Evolutionary conservation across 2,329 filamentous ascomycete genomes (phyloP).

Genomic region (Fusarium floridanum): DNA sequence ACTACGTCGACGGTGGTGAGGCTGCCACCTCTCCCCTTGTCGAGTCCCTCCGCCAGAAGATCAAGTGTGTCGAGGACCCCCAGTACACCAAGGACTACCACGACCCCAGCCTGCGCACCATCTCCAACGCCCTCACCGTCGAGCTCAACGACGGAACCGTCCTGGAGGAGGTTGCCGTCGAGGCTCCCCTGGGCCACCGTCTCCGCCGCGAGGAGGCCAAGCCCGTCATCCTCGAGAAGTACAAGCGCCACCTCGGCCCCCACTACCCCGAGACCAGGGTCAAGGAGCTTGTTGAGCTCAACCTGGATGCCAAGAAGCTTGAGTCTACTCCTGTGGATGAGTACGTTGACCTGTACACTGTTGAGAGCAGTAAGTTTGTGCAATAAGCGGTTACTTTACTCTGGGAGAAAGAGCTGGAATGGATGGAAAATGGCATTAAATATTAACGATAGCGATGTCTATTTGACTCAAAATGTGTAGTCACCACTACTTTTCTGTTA

Average conservation of each 20-base stretch:
- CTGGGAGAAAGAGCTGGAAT: conserved; percentile 13
- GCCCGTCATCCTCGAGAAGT: conserved; percentile 96
- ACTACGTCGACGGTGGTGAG: conserved; percentile 94
- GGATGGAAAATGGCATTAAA: neutral
- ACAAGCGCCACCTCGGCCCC: conserved; percentile 88
- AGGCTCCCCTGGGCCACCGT: conserved; percentile 94
- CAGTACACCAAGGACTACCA: conserved; percentile 97
- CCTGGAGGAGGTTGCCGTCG: conserved; percentile 89
- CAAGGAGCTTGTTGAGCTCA: conserved; percentile 84
- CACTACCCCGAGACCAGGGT: conserved; percentile 85
- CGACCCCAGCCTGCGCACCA: conserved; percentile 91
- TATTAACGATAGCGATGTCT: neutral
- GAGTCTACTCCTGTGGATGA: conserved; percentile 88
- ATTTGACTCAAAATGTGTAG: neutral
- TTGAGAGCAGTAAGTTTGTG: conserved; percentile 72
- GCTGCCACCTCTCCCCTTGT: conserved; percentile 91
- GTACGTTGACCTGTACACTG: conserved; percentile 87
- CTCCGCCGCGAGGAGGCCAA: conserved; percentile 95
- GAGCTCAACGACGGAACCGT: conserved; percentile 94
- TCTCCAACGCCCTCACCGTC: conserved; percentile 96
- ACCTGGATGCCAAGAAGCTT: conserved; percentile 79
- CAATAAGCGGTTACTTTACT: conserved; percentile 36
- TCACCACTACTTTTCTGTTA: neutral
- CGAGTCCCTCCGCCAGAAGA: conserved; percentile 91
- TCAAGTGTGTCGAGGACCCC: conserved; percentile 95